A percentile compares a stretch with the other conserved stretches of the same genome.
phyloP scores from a whole-genome alignment of 2,329 filamentous ascomycete species.

The Onygenales sp. region DNA sequence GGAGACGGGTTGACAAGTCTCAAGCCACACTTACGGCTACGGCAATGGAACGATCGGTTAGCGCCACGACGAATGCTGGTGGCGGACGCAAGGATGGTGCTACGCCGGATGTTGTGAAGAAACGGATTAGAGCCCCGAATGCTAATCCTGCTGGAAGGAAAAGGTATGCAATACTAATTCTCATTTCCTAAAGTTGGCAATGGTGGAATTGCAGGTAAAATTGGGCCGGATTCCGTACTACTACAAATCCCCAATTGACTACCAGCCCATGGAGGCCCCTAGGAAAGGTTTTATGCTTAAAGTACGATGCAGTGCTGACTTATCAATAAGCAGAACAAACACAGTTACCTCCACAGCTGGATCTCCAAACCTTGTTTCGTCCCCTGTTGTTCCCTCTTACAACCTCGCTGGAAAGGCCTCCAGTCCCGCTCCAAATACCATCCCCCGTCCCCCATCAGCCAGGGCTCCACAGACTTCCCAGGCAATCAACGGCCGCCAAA shows the following conservation, averaged over 20 bases:
- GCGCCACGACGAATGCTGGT: slow-evolving; percentile 21
- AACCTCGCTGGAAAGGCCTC: slow-evolving; percentile 46
- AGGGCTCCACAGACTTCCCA: slow-evolving; percentile 65
- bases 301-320: slow-evolving; percentile 5
- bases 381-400: slow-evolving; percentile 62
- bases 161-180: slow-evolving; percentile 45
- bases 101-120: slow-evolving; percentile 54
- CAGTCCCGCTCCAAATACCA: slow-evolving; percentile 52
- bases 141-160: slow-evolving; percentile 59
- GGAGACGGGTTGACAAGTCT: slow-evolving; percentile 68
- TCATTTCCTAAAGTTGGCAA: too few species aligned
- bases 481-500: slow-evolving; percentile 46
- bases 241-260: background rate
- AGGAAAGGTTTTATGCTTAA: background rate
- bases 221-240: background rate
- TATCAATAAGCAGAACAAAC: slow-evolving; percentile 30
- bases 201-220: too few species aligned
- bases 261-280: background rate
- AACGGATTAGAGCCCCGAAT: slow-evolving; percentile 65
- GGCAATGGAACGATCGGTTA: slow-evolving; percentile 33
- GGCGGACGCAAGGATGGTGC: slow-evolving; percentile 55
- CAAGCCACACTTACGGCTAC: slow-evolving; percentile 25
- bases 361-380: slow-evolving; percentile 64
- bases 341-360: slow-evolving; percentile 43
- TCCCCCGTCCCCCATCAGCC: slow-evolving; percentile 55